phyloP scores from a whole-genome alignment of 1,284 basidiomycete species.

The Dichomitus squalens region DNA sequence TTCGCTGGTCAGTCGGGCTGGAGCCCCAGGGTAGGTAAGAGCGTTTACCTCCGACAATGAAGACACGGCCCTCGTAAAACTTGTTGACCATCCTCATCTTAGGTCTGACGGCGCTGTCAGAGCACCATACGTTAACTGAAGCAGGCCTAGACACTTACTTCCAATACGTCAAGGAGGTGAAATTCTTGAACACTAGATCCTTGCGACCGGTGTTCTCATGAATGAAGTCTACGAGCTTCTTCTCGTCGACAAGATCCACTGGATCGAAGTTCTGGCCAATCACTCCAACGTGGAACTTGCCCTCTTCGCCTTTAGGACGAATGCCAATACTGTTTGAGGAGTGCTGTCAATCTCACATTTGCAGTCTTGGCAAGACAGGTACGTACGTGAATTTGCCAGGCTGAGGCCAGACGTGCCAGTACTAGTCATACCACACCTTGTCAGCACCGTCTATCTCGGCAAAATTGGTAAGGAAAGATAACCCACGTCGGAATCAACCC shows the following conservation, averaged over 20 bases:
- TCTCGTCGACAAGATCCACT: not conserved
- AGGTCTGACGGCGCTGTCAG: constrained; percentile 26
- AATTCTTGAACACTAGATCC: constrained; percentile 10
- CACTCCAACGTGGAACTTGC: constrained; percentile 14
- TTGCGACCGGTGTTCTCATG: constrained; percentile 7
- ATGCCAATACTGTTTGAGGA: constrained; percentile 1
- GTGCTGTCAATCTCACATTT: not conserved
- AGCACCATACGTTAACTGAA: no score
- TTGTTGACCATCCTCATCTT: constrained; percentile 41
- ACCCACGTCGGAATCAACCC: constrained; percentile 27
- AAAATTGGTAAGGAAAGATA: not conserved
- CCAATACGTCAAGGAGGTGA: constrained; percentile 9
- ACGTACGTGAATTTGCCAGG: constrained; percentile 20
- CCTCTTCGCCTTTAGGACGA: constrained; percentile 1
- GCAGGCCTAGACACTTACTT: constrained; percentile 6
- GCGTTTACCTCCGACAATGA: constrained; percentile 41
- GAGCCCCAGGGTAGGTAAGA: not conserved
- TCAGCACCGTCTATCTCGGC: not conserved
- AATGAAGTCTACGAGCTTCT: constrained; percentile 13
- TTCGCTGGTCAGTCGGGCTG: not conserved
- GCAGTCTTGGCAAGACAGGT: not conserved
- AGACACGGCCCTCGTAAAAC: constrained; percentile 37
- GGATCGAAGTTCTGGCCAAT: constrained; percentile 15
- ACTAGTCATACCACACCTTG: constrained; percentile 17
- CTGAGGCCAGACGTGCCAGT: constrained; percentile 35